These are phyloP conservation scores for Dalbergia oliveri DNA, from an alignment of 306 rosid species.

Conservation along the genomic window DNA sequence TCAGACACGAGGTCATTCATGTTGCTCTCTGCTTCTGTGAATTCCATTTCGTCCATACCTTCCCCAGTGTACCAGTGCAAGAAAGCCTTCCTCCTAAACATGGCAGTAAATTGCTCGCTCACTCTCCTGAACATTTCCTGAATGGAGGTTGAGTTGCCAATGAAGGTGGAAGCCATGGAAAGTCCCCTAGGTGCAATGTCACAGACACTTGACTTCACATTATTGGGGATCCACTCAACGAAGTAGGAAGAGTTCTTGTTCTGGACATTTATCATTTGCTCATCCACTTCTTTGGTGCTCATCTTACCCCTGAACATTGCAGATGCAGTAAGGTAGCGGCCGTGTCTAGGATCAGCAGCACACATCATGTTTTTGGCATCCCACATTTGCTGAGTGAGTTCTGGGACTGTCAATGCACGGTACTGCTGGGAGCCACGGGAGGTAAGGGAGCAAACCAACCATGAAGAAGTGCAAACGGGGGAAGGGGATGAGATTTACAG, in stretches of 20 bases:
- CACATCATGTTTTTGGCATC: constrained; percentile 74
- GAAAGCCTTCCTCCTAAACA: constrained; percentile 76
- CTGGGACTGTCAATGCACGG: constrained; percentile 68
- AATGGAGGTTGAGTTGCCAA: constrained; percentile 68
- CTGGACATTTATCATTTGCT: constrained; percentile 68
- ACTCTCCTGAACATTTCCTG: constrained; percentile 75
- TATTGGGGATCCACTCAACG: constrained; percentile 73
- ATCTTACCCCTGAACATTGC: constrained; percentile 73
- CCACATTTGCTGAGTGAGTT: constrained; percentile 74
- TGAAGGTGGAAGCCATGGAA: constrained; percentile 70
- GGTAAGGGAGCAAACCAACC: constrained; percentile 72
- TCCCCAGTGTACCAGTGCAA: constrained; percentile 76
- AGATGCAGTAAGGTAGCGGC: constrained; percentile 66
- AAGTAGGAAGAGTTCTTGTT: constrained; percentile 69
- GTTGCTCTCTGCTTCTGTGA: constrained; percentile 73
- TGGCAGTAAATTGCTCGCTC: constrained; percentile 69
- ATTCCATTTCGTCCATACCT: constrained; percentile 76
- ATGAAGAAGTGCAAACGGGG: constrained; percentile 70
- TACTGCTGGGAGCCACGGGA: constrained; percentile 72
- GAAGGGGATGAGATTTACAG: constrained; percentile 69
- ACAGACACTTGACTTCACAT: constrained; percentile 70
- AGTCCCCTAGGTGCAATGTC: constrained; percentile 73
- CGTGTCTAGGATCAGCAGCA: constrained; percentile 70
- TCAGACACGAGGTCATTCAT: constrained; percentile 72
- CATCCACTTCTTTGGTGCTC: constrained; percentile 73